Conservation (phyloP, 768 basidiomycete genomes). For the Lenzites betulinus region DNA sequence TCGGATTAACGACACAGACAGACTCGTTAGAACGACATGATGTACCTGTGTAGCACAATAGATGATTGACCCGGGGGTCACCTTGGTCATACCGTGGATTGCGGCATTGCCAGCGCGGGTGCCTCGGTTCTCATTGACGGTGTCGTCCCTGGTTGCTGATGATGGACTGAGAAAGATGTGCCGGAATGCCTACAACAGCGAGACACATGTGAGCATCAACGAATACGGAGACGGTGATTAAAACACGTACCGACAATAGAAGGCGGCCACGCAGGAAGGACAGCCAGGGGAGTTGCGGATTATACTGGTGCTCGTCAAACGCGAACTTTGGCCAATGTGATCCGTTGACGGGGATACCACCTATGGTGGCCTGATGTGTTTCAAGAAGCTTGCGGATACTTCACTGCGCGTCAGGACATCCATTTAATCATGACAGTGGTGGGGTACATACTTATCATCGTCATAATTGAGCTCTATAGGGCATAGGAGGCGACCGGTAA, state of each 20-base stretch:
- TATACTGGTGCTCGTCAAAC: neutral
- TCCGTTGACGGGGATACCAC: neutral
- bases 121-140: neutral
- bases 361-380: neutral
- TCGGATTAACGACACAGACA: no score
- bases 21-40: neutral
- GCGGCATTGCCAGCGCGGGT: slow-evolving; percentile 2
- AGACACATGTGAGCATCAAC: neutral
- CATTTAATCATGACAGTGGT: neutral
- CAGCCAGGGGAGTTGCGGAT: neutral
- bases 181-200: neutral
- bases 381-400: neutral
- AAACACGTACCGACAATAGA: neutral
- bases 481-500: neutral
- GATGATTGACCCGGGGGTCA: neutral
- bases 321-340: slow-evolving; percentile 1
- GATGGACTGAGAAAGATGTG: neutral
- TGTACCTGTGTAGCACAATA: neutral
- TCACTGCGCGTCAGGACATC: neutral
- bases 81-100: neutral
- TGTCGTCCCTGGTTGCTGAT: neutral
- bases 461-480: neutral
- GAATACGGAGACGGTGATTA: neutral
- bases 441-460: neutral
- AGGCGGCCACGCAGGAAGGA: neutral